phyloP scores from a whole-genome alignment of 129 eudicot species.

The Silybum marianum region DNA sequence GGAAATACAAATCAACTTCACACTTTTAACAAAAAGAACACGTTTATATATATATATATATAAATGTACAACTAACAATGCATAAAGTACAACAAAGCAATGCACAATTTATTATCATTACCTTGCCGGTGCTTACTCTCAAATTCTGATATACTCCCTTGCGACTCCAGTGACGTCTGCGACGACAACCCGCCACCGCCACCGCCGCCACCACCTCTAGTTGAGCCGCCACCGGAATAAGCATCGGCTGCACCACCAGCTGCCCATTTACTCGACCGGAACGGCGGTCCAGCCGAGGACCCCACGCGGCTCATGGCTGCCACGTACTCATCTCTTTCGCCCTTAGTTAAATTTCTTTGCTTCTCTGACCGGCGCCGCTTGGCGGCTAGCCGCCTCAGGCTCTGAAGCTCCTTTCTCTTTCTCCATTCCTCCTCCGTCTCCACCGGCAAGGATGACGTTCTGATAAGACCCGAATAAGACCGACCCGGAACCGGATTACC shows the following conservation, averaged over 20 bases:
- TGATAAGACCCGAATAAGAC: constrained; percentile 22
- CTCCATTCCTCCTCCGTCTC: constrained; percentile 90
- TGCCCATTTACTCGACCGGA: constrained; percentile 34
- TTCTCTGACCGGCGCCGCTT: constrained; percentile 74
- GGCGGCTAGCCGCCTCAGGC: constrained; percentile 75
- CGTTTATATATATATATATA: neutral
- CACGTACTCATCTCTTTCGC: constrained; percentile 52
- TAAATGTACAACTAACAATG: constrained; percentile 18
- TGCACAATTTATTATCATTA: constrained; percentile 20
- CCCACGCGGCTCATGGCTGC: constrained; percentile 39
- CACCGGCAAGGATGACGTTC: constrained; percentile 81
- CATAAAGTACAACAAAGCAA: constrained; percentile 16
- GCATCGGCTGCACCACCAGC: constrained; percentile 8
- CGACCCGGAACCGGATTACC: constrained; percentile 16
- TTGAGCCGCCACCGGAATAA: neutral
- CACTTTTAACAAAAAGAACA: constrained; percentile 12
- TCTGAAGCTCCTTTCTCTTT: constrained; percentile 84
- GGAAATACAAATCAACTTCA: neutral
- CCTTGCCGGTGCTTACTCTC: constrained; percentile 59
- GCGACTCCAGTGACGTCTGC: constrained; percentile 60
- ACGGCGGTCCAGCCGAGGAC: constrained; percentile 35
- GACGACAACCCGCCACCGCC: constrained; percentile 33
- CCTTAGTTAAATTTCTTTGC: constrained; percentile 44
- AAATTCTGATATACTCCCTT: constrained; percentile 53
- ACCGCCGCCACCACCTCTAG: constrained; percentile 7